Conservation (phyloP, 1,284 basidiomycete species). For the Apiotrichum montevideense region DNA sequence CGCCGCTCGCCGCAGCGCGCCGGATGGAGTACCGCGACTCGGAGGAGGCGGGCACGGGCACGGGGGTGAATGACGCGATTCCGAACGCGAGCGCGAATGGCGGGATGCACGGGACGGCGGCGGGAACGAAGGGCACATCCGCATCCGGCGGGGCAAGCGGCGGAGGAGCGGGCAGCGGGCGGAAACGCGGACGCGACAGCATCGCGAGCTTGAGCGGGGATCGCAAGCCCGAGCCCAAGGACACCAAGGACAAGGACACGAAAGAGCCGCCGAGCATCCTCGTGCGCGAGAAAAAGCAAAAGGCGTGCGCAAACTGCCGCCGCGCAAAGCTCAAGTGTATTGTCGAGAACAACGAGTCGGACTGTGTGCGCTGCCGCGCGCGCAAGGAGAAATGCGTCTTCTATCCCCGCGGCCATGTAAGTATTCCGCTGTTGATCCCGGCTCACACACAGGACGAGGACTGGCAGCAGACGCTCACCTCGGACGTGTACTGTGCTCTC, state of each 20-base stretch:
- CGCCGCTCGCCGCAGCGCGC: neutral
- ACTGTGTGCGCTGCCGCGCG: slow-evolving; percentile 38
- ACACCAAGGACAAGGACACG: slow-evolving; percentile 5
- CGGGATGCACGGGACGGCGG: too few relatives aligned
- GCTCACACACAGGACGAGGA: slow-evolving; percentile 33
- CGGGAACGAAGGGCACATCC: too few relatives aligned
- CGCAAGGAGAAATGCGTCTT: slow-evolving; percentile 39
- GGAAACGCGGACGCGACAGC: neutral
- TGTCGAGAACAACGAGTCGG: slow-evolving; percentile 27
- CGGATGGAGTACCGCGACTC: neutral
- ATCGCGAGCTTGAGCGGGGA: neutral
- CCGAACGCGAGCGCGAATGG: too few relatives aligned
- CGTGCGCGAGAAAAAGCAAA: slow-evolving; percentile 25
- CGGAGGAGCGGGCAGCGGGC: neutral
- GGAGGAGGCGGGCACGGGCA: too few relatives aligned
- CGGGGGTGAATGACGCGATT: too few relatives aligned
- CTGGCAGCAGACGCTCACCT: slow-evolving; percentile 35
- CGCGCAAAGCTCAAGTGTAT: slow-evolving; percentile 43
- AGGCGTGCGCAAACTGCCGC: slow-evolving; percentile 40
- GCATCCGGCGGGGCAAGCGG: too few relatives aligned
- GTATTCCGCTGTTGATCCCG: slow-evolving; percentile 3
- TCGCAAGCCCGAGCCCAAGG: neutral
- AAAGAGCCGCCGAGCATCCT: slow-evolving; percentile 10
- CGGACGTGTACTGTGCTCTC: slow-evolving; percentile 30
- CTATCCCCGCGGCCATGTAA: slow-evolving; percentile 35